Base-by-base conservation (phyloP, 768 basidiomycete genomes). In the Filobasidium floriforme region DNA sequence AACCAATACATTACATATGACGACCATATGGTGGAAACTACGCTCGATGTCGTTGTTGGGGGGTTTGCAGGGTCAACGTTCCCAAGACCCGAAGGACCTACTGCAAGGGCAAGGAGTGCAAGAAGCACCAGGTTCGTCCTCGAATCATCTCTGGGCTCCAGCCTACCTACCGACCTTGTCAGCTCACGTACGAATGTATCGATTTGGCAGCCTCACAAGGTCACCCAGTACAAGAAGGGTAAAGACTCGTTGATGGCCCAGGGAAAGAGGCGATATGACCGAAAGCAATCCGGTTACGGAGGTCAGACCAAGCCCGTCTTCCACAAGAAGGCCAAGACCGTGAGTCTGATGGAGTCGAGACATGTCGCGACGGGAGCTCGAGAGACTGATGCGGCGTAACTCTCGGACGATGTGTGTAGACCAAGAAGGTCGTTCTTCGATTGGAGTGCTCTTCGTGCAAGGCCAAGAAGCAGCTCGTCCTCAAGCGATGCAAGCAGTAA, bases 281-380 rank as follows among this genome's bases (percentile, higher is more conserved):
- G 94, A 68, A 78, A 78, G 66, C 74, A 75, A 66, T 69, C 72
- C 70, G 81, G 94, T 82, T 98, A 97, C 83, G 94, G 94, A 89
- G 94, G 94, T 83, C 94, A 99, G 85, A 99, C 94, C 67, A 99
- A 99, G 84, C 94, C 94, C 68, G 93, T 99, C 82, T 99, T 99
- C 89, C 96, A 99, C 89, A 99, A 99, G 85, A 98, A 96, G 88
- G 92, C 78, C 51, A 79, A 79, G 78, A 79, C 78, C 59, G 76
- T 77, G 61, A 65, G 76, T 77, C 26, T 54, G 10, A 11, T 9
- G 14, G 19, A 32, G 55, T n/a, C n/a, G n/a, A n/a, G n/a, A n/a
- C n/a, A n/a, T n/a, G n/a, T n/a, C n/a, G n/a, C n/a, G n/a, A n/a
- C n/a, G n/a, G n/a, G n/a, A n/a, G n/a, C n/a, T n/a, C n/a, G n/a